Evolutionary conservation across 2,329 filamentous ascomycete species (phyloP).

Genomic region (Gnomoniopsis smithogilvyi): DNA sequence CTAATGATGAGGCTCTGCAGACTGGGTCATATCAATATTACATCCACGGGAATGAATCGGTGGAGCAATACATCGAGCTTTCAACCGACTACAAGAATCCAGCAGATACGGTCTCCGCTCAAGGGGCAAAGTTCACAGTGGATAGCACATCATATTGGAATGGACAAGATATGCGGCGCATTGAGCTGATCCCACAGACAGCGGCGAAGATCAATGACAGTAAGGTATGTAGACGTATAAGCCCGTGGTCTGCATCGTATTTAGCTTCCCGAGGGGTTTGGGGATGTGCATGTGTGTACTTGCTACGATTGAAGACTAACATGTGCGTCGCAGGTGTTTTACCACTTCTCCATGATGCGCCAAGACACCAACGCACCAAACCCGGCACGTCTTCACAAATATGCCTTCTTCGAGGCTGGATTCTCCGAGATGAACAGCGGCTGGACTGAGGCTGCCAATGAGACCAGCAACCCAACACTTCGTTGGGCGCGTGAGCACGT

Average conservation of each 20-base stretch:
- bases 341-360: slow-evolving; percentile 68
- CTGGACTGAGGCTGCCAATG: slow-evolving; percentile 48
- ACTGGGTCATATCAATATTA: not conserved
- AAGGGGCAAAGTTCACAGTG: slow-evolving; percentile 69
- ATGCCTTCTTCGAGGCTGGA: slow-evolving; percentile 62
- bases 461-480: slow-evolving; percentile 48
- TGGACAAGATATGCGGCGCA: slow-evolving; percentile 68
- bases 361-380: slow-evolving; percentile 57
- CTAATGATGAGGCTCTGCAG: not conserved
- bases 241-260: slow-evolving; percentile 7
- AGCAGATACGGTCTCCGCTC: slow-evolving; percentile 39
- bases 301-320: too few species aligned
- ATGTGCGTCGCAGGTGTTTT: slow-evolving; percentile 27
- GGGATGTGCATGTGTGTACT: too few species aligned
- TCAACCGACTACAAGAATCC: not conserved
- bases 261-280: too few species aligned
- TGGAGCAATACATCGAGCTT: not conserved
- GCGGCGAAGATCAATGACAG: slow-evolving; percentile 61
- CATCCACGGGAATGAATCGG: not conserved
- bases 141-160: slow-evolving; percentile 65
- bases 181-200: slow-evolving; percentile 71
- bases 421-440: slow-evolving; percentile 74
- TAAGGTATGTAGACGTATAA: slow-evolving; percentile 45
- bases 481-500: slow-evolving; percentile 62
- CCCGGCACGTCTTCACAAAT: slow-evolving; percentile 64